Evolutionary conservation across 805 yeast genomes (phyloP).

Genomic region (Schwanniomyces sp.): DNA sequence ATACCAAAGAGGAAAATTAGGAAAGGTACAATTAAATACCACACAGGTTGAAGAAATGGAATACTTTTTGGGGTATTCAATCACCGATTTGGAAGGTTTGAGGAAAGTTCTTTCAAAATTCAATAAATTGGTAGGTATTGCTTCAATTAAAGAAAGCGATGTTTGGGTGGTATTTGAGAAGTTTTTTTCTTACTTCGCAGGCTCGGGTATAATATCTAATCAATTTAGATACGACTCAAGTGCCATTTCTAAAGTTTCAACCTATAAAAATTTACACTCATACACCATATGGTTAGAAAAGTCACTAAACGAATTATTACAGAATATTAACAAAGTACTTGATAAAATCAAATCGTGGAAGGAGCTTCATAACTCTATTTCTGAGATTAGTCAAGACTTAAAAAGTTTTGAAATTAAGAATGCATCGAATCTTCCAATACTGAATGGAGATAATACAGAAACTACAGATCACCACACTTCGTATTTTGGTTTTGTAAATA

Average conservation of each 20-base stretch:
- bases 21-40: conserved; percentile 22
- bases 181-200: background rate
- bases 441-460: conserved; percentile 15
- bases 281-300: conserved; percentile 24
- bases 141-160: conserved; percentile 35
- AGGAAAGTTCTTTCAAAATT: conserved; percentile 28
- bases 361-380: conserved; percentile 23
- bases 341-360: conserved; percentile 31
- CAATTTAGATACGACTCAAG: background rate
- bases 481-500: conserved; percentile 33
- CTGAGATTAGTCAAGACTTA: conserved; percentile 27
- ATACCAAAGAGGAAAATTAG: conserved; percentile 16
- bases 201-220: background rate
- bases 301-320: conserved; percentile 20
- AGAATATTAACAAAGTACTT: conserved; percentile 19
- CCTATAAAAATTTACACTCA: conserved; percentile 11
- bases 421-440: conserved; percentile 16
- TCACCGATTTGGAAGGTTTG: conserved; percentile 39
- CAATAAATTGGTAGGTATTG: conserved; percentile 34
- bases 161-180: conserved; percentile 17
- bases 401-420: conserved; percentile 22
- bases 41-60: conserved; percentile 40
- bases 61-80: conserved; percentile 47
- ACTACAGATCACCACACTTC: conserved; percentile 16
- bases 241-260: conserved; percentile 1